Base-by-base conservation (phyloP, 2,329 filamentous ascomycete species). In the Penicillium sp. region DNA sequence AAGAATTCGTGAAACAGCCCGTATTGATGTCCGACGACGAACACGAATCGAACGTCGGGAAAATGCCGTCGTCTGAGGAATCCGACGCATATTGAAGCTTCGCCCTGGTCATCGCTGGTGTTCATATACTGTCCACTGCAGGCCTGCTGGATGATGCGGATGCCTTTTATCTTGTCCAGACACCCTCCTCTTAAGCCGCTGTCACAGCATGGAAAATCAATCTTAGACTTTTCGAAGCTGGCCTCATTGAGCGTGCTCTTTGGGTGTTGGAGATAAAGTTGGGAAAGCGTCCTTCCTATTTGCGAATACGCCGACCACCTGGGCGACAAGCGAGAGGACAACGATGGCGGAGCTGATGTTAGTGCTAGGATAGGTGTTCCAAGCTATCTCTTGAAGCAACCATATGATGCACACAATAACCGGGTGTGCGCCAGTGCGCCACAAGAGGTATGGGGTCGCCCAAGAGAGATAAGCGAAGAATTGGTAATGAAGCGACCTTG, bases 381-480 rank as follows among this genome's bases (percentile, higher is more conserved):
- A 97, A 13, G 91, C 92, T 89, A 90, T 93, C 76, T 97, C 93
- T 77, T 97, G 93, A 62, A 86, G 83, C 3, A 83, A 85, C 90
- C 91, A 97, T 9, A 93, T 77, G 4, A 78, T 79, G 71, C 89
- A 89, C 68, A 92, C 86, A 35, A 90, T 71, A 11, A 90, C 73
- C 0, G 90, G 89, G 70, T 90, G 88, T 63, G 88, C 80, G 1
- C 89, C 88, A 59, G 89, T 87, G 71, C 87, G 87, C 92, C 93
- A 97, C 56, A 97, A 85, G 65, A 97, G 82, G 75, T 91, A 96
- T 0, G 93, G 93, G 7, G 91, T 92, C 15, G 90, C 86, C 93
- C 93, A 97, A 30, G 91, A 91, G 63, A 96, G 85, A 82, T 96
- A 97, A 50, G 91, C 88, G 78, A 93, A 97, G 82, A 97, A 97